Percentiles rank a stretch among this genome's conserved stretches.
Conservation (phyloP, 352 stramenopile genomes). For the Phytopythium montanum region DNA sequence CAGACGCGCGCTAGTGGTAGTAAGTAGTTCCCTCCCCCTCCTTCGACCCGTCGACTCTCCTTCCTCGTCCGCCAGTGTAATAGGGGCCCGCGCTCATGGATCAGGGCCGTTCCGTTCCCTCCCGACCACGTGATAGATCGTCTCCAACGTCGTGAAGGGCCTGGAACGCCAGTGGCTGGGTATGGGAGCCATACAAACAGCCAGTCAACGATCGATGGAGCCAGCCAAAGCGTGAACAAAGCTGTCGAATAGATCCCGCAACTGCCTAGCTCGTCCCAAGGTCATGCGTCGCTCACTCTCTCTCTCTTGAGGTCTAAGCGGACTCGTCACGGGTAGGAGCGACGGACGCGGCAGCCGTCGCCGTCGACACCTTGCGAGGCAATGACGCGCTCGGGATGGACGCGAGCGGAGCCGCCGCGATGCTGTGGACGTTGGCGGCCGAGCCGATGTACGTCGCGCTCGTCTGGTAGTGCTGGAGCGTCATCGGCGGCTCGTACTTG, state of each 20-base stretch:
- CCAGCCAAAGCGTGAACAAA: too few species aligned
- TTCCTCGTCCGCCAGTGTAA: not conserved
- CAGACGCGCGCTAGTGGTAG: not conserved
- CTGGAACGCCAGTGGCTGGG: too few species aligned
- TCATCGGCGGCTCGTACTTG: not conserved
- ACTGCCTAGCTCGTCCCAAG: too few species aligned
- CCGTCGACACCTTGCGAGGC: slow-evolving; percentile 12
- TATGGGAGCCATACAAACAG: too few species aligned
- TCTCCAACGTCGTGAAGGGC: not conserved
- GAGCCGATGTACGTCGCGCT: not conserved
- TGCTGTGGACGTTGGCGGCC: slow-evolving; percentile 1
- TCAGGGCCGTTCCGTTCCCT: too few species aligned
- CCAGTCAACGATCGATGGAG: too few species aligned
- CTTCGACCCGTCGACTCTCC: not conserved
- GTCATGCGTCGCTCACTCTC: too few species aligned
- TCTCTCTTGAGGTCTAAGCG: not conserved
- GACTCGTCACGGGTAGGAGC: not conserved
- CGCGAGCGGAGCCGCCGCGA: slow-evolving; percentile 7
- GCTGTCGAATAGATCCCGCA: too few species aligned
- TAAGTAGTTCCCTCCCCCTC: not conserved
- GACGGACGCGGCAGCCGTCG: not conserved
- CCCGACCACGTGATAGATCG: slow-evolving; percentile 5
- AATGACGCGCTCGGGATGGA: slow-evolving; percentile 18
- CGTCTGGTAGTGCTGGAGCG: not conserved
- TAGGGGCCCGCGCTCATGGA: not conserved